phyloP scores from a whole-genome alignment of 371 early-diverging fungal genomes.

The Rhizopus arrhizus region DNA sequence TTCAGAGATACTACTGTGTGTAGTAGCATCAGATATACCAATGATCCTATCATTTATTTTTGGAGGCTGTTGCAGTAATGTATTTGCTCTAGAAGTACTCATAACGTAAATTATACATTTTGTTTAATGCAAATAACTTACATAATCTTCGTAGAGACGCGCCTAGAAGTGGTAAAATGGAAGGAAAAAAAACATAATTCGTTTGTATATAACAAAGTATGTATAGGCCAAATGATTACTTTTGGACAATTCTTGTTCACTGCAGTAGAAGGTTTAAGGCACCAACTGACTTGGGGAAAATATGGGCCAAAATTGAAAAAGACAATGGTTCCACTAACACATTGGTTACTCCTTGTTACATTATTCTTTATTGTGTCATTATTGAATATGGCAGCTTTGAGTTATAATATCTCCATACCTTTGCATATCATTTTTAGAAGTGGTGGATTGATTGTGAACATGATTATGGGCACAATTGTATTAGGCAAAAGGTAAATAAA shows the following conservation, averaged over 20 bases:
- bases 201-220: background rate
- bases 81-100: conserved; percentile 79
- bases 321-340: conserved; percentile 67
- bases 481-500: conserved; percentile 64
- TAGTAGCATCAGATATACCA: conserved; percentile 42
- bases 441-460: conserved; percentile 80
- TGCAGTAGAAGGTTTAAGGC: conserved; percentile 69
- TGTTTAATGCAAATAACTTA: conserved; percentile 9
- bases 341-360: conserved; percentile 78
- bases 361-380: conserved; percentile 79
- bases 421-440: conserved; percentile 90
- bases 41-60: conserved; percentile 72
- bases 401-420: conserved; percentile 80
- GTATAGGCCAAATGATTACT: conserved; percentile 75
- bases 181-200: background rate
- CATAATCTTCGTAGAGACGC: conserved; percentile 49
- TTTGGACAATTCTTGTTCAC: conserved; percentile 84
- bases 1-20: conserved; percentile 13
- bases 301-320: conserved; percentile 59
- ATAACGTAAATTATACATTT: conserved; percentile 53
- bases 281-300: conserved; percentile 61
- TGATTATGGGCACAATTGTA: conserved; percentile 78
- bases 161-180: conserved; percentile 71
- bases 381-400: conserved; percentile 82
- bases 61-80: conserved; percentile 91